Percentiles rank a stretch among this genome's conserved stretches.
Evolutionary conservation across 2,329 filamentous ascomycete species (phyloP).

Genomic region (Aspergillus ochraceus): DNA sequence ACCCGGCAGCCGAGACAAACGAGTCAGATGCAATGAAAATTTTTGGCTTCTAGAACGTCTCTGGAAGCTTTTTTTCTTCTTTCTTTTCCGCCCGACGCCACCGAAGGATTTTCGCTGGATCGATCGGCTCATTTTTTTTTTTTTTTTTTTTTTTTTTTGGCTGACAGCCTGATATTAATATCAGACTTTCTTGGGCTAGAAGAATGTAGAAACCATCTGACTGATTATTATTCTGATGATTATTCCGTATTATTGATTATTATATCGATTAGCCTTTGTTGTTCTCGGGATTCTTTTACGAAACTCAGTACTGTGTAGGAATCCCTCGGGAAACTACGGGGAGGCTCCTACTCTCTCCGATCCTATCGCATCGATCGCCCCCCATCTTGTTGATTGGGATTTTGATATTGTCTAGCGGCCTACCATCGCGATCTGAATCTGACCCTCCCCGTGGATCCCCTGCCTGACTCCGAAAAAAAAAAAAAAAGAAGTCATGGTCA

Average conservation of each 20-base stretch:
- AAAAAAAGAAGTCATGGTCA: background rate
- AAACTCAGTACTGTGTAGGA: too few species aligned
- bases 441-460: background rate
- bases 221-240: background rate
- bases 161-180: too few species aligned
- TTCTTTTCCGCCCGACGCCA: background rate
- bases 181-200: too few species aligned
- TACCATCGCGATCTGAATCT: background rate
- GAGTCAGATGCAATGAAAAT: background rate
- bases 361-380: background rate
- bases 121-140: background rate
- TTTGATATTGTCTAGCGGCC: background rate
- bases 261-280: background rate
- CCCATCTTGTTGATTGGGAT: background rate
- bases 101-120: background rate
- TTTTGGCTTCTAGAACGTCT: background rate
- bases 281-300: too few species aligned
- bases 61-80: background rate
- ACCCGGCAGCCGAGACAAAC: background rate
- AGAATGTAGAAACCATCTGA: too few species aligned
- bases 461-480: too few species aligned
- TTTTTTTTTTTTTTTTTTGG: too few species aligned
- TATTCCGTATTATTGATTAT: background rate
- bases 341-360: background rate
- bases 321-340: background rate